These are phyloP conservation scores for Grosmannia serpens DNA, from an alignment of 2,329 filamentous ascomycete genomes.

Conservation along the genomic window DNA sequence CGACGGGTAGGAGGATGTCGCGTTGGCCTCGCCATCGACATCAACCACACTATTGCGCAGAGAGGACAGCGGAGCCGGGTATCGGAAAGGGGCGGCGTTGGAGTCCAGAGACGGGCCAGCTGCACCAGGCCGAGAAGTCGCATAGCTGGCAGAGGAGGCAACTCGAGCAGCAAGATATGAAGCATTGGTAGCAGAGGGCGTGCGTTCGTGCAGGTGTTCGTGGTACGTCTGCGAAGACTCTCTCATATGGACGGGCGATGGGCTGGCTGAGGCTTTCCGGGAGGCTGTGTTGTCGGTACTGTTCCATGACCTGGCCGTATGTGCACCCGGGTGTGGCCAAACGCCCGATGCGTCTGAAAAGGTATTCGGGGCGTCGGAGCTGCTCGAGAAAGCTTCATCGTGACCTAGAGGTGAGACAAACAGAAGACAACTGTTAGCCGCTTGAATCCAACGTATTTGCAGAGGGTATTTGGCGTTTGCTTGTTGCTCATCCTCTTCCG, in stretches of 20 bases:
- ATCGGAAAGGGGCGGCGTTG: slow-evolving; percentile 31
- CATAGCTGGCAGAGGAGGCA: slow-evolving; percentile 22
- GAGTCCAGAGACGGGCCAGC: slow-evolving; percentile 29
- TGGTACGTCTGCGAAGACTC: slow-evolving; percentile 26
- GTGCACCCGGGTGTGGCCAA: slow-evolving; percentile 2
- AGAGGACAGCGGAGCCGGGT: slow-evolving; percentile 12
- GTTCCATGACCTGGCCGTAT: slow-evolving; percentile 47
- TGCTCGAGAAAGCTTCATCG: slow-evolving; percentile 23
- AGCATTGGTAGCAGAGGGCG: slow-evolving; percentile 27
- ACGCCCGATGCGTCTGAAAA: slow-evolving; percentile 1
- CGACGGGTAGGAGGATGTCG: not conserved
- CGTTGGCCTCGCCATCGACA: not conserved
- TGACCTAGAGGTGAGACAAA: not conserved
- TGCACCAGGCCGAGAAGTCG: slow-evolving; percentile 21
- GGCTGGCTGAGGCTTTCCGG: slow-evolving; percentile 36
- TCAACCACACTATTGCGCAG: slow-evolving; percentile 6
- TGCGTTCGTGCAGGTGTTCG: slow-evolving; percentile 34
- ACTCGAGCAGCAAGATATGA: slow-evolving; percentile 30
- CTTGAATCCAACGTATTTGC: not conserved
- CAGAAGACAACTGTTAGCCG: not conserved
- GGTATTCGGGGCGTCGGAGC: not conserved
- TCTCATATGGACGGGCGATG: slow-evolving; percentile 47
- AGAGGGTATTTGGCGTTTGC: not conserved
- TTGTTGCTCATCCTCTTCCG: not conserved
- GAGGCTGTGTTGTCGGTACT: slow-evolving; percentile 33